Percentiles rank a stretch among this genome's conserved stretches.
Conservation (phyloP, 2,329 filamentous ascomycete species). For the Cercospora zeina region DNA sequence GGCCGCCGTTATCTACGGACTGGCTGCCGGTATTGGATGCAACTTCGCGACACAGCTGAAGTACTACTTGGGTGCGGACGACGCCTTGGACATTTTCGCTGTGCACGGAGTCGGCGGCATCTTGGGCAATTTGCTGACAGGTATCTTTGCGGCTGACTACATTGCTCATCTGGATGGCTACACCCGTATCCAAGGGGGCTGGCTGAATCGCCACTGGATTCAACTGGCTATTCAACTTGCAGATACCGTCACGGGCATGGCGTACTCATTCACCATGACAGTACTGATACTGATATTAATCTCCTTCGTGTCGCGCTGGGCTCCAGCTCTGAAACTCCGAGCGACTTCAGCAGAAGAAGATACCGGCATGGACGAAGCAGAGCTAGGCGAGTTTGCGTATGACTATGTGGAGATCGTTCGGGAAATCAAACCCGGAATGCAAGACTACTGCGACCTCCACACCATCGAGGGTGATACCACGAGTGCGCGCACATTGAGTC, state of each 20-base stretch:
- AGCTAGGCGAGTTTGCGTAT: conserved; percentile 94
- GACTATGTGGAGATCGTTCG: conserved; percentile 84
- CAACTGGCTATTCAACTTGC: conserved; percentile 83
- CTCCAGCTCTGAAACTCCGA: conserved; percentile 74
- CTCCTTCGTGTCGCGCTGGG: conserved; percentile 70
- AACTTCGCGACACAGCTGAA: conserved; percentile 93
- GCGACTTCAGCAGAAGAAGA: conserved; percentile 76
- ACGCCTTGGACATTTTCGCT: conserved; percentile 85
- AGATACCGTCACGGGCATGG: conserved; percentile 72
- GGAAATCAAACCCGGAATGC: conserved; percentile 55
- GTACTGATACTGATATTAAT: conserved; percentile 66
- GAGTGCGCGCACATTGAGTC: conserved; percentile 15
- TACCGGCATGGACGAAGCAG: conserved; percentile 78
- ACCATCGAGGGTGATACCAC: conserved; percentile 11
- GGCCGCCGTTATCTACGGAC: conserved; percentile 77
- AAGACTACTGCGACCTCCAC: conserved; percentile 13
- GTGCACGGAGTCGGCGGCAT: conserved; percentile 77
- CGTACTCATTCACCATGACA: conserved; percentile 76
- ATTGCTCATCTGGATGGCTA: conserved; percentile 77
- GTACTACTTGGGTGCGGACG: conserved; percentile 76
- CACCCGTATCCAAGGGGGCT: conserved; percentile 69
- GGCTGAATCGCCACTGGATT: conserved; percentile 80
- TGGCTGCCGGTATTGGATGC: conserved; percentile 73
- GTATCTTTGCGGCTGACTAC: conserved; percentile 80
- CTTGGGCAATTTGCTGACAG: conserved; percentile 76